Base-by-base conservation (phyloP, 352 stramenopile species). In the Pythium biforme region DNA sequence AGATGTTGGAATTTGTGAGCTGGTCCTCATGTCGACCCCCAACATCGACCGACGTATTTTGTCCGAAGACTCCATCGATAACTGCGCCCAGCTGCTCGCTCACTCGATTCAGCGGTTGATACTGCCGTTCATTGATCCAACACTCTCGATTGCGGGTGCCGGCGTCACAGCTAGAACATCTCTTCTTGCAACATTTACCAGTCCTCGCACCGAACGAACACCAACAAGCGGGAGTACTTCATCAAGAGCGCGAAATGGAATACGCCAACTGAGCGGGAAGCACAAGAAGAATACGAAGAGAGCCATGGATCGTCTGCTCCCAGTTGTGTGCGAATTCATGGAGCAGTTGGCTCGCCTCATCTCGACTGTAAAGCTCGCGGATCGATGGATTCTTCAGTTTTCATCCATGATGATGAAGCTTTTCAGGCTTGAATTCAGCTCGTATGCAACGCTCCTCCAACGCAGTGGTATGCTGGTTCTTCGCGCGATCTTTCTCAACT, bases 31-130 rank as follows among this genome's bases (percentile, higher is more conserved):
- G 67, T 79, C 82, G 10, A 83, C 84, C 12, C 69, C 68, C 5
- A 69, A 83, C 10, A 84, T 94, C 58, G 84, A 96, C 22, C 73
- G 84, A 14, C 66, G 84, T 33, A 56, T 89, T 53, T 66, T 96
- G 0, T 92, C 86, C 0, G 88, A 96, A 62, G 88, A 94, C n/a
- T 79, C 26, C 14, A 92, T 96, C 56, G 81, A 95, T 33, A 86
- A 89, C 45, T 96, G 83, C 54, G 76, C 89, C 27, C 69, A 84
- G 58, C 59, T 94, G 14, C 64, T 94, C 17, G 79, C 78, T 49
- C 77, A 88, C 31, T 55, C 77, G 0, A 68, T 90, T 45, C 76
- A 86, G 12, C 69, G 67, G 26, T 27, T 92, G 26, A 60, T 94
- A 19, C 68, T 92, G 29, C 83, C 83, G 19, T 89, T 72, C 47